Base-by-base conservation (phyloP, 2,329 filamentous ascomycete genomes). In the Neonectria neomacrospora region DNA sequence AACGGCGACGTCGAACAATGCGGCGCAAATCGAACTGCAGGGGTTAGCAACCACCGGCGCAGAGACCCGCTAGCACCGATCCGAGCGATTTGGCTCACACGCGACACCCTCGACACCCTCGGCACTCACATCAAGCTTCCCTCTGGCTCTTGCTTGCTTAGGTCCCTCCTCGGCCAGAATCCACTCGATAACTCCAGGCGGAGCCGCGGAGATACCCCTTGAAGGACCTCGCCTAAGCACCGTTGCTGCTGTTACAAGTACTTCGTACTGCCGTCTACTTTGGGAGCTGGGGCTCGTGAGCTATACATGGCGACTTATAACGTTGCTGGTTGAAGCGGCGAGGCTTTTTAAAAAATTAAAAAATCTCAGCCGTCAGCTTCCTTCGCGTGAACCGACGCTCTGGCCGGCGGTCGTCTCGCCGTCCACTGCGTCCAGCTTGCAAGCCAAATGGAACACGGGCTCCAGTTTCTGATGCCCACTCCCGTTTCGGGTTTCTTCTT, bases 31-130 rank as follows among this genome's bases (percentile, higher is more conserved):
- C 53, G 68, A 69, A 59, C 67, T 63, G 66, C 71, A 73, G 67
- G 71, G 71, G 70, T 73, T 73, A 58, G 48, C 60, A 72, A 66
- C 58, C 55, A 56, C 63, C 59, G 28, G 56, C 66, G 61, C 61
- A 59, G 32, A 34, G 70, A 65, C 67, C 71, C 69, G 61, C 71
- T 65, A 54, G 61, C 61, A 66, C 61, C 71, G 71, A 73, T 73
- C 58, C 61, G 70, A 58, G 57, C 71, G 70, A 73, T 73, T 73
- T 73, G 62, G 67, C 58, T 69, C 54, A 67, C 71, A 73, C 71
- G 66, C 71, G 71, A 72, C 71, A 61, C 71, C 12, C 45, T 70
- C 71, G 71, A 72, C 71, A 61, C 71, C 12, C 45, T 70, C 68
- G 70, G 70, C 69, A 72, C 52, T 72, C 61, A 60, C n/a, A 41